Evolutionary conservation across 1,284 basidiomycete genomes (phyloP).

Genomic region (Vanrija humicola): DNA sequence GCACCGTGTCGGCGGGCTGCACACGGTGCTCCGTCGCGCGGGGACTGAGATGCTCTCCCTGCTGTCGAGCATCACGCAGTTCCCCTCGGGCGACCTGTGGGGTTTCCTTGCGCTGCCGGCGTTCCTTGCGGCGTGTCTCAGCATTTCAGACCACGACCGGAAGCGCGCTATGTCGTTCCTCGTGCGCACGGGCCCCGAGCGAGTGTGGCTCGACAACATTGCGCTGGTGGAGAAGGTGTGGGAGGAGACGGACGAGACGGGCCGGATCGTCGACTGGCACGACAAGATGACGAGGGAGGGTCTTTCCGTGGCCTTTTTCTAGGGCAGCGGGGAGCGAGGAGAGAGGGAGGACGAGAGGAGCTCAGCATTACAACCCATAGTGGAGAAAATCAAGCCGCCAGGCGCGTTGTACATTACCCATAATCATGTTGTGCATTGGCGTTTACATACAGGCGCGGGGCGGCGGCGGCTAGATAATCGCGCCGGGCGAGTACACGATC

Average conservation of each 20-base stretch:
- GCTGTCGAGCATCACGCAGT: conserved; percentile 19
- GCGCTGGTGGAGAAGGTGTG: conserved; percentile 30
- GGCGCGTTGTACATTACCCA: too few relatives aligned
- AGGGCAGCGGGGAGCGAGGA: background rate
- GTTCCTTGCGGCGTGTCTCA: conserved; percentile 25
- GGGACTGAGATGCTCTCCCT: conserved; percentile 22
- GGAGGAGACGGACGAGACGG: conserved; percentile 30
- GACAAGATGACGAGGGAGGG: conserved; percentile 32
- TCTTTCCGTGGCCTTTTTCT: conserved; percentile 30
- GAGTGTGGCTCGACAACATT: conserved; percentile 33
- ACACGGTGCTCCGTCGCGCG: conserved; percentile 25
- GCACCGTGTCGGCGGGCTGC: conserved; percentile 25
- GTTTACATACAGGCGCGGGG: too few relatives aligned
- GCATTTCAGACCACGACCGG: conserved; percentile 21
- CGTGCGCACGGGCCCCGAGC: conserved; percentile 24
- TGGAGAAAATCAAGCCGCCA: too few relatives aligned
- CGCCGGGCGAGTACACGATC: conserved; percentile 13
- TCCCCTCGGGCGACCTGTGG: conserved; percentile 28
- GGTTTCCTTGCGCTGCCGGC: conserved; percentile 28
- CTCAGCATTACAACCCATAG: background rate
- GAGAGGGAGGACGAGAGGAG: background rate
- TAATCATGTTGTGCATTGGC: too few relatives aligned
- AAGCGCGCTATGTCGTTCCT: conserved; percentile 22
- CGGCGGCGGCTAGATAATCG: conserved; percentile 1
- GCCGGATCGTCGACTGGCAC: conserved; percentile 27